A percentile compares a stretch with the other conserved stretches of the same genome.
These are phyloP conservation scores for Eimeria zaria DNA, from an alignment of 169 alveolate species.

Conservation along the genomic window DNA sequence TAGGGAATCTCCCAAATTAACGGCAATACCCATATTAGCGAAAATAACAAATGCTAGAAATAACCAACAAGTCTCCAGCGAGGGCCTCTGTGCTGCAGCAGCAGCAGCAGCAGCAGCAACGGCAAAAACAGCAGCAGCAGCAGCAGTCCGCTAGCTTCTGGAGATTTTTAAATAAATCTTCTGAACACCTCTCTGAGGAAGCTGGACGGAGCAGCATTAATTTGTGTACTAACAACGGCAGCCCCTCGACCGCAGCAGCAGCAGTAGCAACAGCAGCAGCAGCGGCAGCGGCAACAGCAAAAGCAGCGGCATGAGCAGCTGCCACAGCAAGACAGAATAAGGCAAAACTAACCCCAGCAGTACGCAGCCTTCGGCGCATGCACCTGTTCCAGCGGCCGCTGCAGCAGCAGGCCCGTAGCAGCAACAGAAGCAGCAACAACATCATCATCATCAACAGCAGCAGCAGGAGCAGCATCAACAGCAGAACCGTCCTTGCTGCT, in stretches of 20 bases:
- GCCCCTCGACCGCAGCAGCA: neutral
- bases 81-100: neutral
- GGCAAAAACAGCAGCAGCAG: slow-evolving; percentile 6
- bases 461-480: neutral
- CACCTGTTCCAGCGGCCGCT: neutral
- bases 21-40: neutral
- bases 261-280: slow-evolving; percentile 58
- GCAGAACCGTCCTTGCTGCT: neutral
- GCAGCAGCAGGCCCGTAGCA: neutral
- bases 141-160: slow-evolving; percentile 3
- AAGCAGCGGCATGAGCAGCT: neutral
- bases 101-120: neutral
- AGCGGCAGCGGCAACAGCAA: neutral
- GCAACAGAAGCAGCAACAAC: neutral
- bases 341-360: too few relatives aligned
- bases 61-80: neutral
- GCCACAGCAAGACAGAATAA: neutral
- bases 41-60: neutral
- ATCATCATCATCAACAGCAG: neutral
- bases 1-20: neutral
- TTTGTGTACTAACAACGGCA: neutral
- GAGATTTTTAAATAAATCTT: neutral
- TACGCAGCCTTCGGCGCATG: neutral
- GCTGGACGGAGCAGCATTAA: neutral
- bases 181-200: neutral